A percentile compares a stretch with the other conserved stretches of the same genome.
Evolutionary conservation across 257 asterid species (phyloP).

Genomic region (Solanum sejunctum): DNA sequence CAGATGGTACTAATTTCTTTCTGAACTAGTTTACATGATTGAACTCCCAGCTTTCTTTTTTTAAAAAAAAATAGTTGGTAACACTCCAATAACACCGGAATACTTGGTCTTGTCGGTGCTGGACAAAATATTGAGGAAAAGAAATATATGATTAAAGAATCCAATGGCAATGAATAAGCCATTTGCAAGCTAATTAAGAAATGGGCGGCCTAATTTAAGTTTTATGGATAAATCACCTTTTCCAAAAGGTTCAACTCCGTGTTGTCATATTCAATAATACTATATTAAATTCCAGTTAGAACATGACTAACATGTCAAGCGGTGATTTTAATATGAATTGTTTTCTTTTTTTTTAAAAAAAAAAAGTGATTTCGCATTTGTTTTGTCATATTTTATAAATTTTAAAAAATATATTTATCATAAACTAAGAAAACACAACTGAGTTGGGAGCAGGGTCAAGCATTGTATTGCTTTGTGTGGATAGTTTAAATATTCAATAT

Average conservation of each 20-base stretch:
- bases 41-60: background rate
- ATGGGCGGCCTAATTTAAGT: background rate
- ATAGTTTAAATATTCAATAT: no score
- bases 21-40: background rate
- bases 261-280: background rate
- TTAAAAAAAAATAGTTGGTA: no score
- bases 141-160: background rate
- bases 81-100: background rate
- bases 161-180: background rate
- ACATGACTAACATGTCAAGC: background rate
- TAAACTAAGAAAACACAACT: no score
- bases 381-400: no score
- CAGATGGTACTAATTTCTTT: background rate
- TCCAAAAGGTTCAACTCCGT: background rate
- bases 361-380: no score
- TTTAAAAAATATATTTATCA: no score
- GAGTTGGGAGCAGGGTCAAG: no score
- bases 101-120: background rate
- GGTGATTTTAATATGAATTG: no score
- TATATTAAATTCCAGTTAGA: background rate
- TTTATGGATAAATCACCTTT: background rate
- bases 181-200: background rate
- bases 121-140: background rate
- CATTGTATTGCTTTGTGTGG: no score
- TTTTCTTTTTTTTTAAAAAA: no score